Evolutionary conservation across 2,329 filamentous ascomycete genomes (phyloP).

Genomic region (Dothiorella sarmentorum): DNA sequence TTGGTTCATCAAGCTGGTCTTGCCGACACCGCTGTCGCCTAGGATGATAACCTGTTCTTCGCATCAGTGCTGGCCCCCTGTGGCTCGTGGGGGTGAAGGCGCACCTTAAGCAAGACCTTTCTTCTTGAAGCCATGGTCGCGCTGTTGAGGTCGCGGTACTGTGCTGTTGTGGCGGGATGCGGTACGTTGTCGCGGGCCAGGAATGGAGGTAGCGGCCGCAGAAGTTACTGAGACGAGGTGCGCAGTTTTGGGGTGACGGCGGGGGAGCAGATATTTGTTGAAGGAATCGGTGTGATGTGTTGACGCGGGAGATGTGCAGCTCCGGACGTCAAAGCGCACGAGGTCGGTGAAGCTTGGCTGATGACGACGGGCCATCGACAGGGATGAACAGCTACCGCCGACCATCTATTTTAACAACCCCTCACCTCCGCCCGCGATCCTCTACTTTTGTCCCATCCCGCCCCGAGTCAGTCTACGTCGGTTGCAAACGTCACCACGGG

Average conservation of each 20-base stretch:
- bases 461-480: neutral
- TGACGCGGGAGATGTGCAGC: constrained; percentile 11
- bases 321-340: constrained; percentile 14
- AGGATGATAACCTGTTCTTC: constrained; percentile 85
- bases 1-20: constrained; percentile 99
- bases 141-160: constrained; percentile 2
- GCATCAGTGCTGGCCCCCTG: constrained; percentile 21
- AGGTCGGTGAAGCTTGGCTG: constrained; percentile 19
- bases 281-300: constrained; percentile 16
- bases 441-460: neutral
- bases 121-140: constrained; percentile 70
- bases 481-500: neutral
- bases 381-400: neutral
- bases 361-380: constrained; percentile 12
- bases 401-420: neutral
- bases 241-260: neutral
- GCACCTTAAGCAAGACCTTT: constrained; percentile 88
- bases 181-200: neutral
- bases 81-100: constrained; percentile 20
- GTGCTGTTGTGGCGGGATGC: neutral
- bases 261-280: constrained; percentile 11
- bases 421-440: neutral
- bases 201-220: neutral
- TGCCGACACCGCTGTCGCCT: constrained; percentile 96
- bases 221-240: neutral